phyloP scores from a whole-genome alignment of 192 early-diverging fungal species.

The Entomortierella lignicola region DNA sequence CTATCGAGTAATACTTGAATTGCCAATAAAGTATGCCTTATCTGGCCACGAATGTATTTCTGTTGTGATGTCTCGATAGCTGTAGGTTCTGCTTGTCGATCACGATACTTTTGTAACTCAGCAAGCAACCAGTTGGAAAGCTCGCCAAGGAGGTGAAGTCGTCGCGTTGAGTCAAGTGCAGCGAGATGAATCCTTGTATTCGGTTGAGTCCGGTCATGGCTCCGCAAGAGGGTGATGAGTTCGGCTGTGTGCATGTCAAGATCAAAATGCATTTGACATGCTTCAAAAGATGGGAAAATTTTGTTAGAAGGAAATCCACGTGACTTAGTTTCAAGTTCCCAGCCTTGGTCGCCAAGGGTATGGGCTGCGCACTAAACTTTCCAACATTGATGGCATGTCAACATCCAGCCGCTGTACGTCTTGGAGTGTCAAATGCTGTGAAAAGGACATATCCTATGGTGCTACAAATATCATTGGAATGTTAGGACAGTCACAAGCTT shows the following conservation, averaged over 20 bases:
- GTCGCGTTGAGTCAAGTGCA: slow-evolving; percentile 8
- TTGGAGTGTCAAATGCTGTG: no score
- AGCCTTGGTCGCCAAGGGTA: no score
- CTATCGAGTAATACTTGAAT: slow-evolving; percentile 27
- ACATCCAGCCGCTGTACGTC: no score
- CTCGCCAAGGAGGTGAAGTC: slow-evolving; percentile 40
- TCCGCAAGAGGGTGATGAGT: slow-evolving; percentile 39
- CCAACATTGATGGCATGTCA: no score
- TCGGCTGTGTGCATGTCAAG: slow-evolving; percentile 35
- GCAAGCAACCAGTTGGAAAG: slow-evolving; percentile 38
- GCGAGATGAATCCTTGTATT: slow-evolving; percentile 3
- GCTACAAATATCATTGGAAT: no score
- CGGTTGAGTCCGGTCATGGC: slow-evolving; percentile 18
- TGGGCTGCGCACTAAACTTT: no score
- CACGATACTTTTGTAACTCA: slow-evolving; percentile 38
- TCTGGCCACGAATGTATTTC: slow-evolving; percentile 21
- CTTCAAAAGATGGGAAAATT: no score
- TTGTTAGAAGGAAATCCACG: no score
- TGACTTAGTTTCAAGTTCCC: no score
- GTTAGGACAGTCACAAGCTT: no score
- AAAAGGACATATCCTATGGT: no score
- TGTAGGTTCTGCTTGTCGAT: slow-evolving; percentile 3
- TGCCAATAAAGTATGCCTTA: slow-evolving; percentile 27
- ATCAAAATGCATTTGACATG: neutral
- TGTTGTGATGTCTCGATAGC: slow-evolving; percentile 24